Percentiles rank a stretch among this genome's conserved stretches.
phyloP scores from a whole-genome alignment of 2,329 filamentous ascomycete species.

The Pestalotiopsis sp. region DNA sequence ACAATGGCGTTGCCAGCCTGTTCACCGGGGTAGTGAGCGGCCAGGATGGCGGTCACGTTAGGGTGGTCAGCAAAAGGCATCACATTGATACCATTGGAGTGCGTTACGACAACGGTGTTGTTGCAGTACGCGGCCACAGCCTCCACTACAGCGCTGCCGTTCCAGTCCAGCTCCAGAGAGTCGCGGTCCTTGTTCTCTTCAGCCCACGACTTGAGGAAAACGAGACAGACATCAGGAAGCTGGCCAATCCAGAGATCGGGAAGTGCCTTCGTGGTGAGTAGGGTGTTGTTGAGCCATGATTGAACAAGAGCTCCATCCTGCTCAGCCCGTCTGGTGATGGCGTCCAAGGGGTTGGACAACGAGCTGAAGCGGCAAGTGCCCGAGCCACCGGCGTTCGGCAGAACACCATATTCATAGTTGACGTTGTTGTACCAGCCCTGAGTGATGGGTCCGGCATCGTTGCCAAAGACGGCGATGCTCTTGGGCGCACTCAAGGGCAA shows the following conservation, averaged over 20 bases:
- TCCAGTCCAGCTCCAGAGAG: conserved; percentile 59
- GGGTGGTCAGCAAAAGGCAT: conserved; percentile 58
- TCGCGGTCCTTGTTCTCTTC: conserved; percentile 65
- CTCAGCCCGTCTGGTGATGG: conserved; percentile 50
- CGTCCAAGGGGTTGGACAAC: conserved; percentile 57
- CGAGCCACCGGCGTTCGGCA: conserved; percentile 63
- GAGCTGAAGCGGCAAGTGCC: conserved; percentile 57
- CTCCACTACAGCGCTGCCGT: conserved; percentile 63
- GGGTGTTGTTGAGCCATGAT: conserved; percentile 45
- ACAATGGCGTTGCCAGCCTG: conserved; percentile 64
- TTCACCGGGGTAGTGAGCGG: conserved; percentile 62
- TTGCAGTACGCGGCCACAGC: conserved; percentile 44
- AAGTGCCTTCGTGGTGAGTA: conserved; percentile 37
- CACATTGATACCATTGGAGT: conserved; percentile 61
- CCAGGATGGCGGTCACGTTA: conserved; percentile 66
- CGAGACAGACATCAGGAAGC: conserved; percentile 68
- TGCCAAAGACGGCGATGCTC: conserved; percentile 57
- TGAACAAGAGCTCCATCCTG: conserved; percentile 47
- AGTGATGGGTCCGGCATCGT: conserved; percentile 66
- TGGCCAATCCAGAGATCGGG: conserved; percentile 48
- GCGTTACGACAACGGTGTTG: conserved; percentile 60
- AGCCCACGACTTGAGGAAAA: conserved; percentile 67
- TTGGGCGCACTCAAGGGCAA: conserved; percentile 63
- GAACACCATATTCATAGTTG: conserved; percentile 61
- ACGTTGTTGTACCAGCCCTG: conserved; percentile 68